Conservation (phyloP, 306 rosid species). For the Cajanus cajan region DNA sequence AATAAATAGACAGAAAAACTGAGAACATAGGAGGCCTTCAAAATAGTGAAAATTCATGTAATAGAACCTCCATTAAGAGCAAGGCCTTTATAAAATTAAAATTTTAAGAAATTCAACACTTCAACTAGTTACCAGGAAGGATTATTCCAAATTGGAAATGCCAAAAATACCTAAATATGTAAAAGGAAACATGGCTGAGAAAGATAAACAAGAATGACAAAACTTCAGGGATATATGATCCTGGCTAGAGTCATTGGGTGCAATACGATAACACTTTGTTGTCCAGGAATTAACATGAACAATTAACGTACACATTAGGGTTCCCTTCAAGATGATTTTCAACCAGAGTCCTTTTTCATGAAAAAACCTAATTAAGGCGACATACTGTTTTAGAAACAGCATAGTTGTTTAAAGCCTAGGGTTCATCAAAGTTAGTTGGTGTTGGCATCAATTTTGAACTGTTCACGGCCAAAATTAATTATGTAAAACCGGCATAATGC, state of each 20-base stretch:
- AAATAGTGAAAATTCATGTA: neutral
- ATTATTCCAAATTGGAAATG: neutral
- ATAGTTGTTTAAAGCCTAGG: constrained; percentile 7
- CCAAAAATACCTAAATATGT: neutral
- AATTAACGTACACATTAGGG: neutral
- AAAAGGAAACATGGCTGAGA: neutral
- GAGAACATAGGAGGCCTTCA: neutral
- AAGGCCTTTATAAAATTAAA: neutral
- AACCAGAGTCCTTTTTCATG: constrained; percentile 7
- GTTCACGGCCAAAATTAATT: constrained; percentile 3
- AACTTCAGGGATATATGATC: neutral
- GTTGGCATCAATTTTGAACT: neutral
- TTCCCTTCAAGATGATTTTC: neutral
- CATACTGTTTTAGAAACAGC: neutral
- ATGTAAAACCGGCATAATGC: neutral
- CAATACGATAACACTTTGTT: neutral
- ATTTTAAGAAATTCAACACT: neutral
- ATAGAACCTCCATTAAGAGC: neutral
- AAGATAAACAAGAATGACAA: neutral
- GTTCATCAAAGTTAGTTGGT: neutral
- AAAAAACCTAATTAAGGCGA: constrained; percentile 9
- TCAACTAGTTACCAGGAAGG: neutral
- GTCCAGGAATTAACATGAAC: neutral
- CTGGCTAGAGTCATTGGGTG: neutral
- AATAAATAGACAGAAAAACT: constrained; percentile 1